Base-by-base conservation (phyloP, 192 early-diverging fungal genomes). In the Linderina pennispora region DNA sequence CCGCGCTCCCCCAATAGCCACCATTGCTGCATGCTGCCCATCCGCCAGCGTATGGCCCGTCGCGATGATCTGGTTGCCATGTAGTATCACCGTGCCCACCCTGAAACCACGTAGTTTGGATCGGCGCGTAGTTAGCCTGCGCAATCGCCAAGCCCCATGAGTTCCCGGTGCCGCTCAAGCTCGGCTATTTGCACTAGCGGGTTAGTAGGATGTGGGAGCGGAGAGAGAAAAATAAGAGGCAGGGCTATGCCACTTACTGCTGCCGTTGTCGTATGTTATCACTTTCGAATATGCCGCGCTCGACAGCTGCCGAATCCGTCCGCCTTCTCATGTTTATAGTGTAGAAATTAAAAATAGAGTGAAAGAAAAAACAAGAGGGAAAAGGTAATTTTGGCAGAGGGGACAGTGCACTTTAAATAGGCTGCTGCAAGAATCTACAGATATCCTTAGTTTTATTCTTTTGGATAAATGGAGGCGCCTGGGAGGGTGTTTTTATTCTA, bases 131-230 rank as follows among this genome's bases (percentile, higher is more conserved):
- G 33, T 8, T n/a, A n/a, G 66, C 66, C 23, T 70, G 59, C 47
- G 58, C 49, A 25, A 70, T 70, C 10, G 66, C 66, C 3, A 70
- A n/a, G 51, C 3, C 55, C 34, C 59, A 70, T 70, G 32, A 70
- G 53, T 43, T 54, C 66, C 11, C 56, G 41, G 32, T 70, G 55
- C 31, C 32, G 25, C 40, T 70, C 66, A 0, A 62, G 56, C 20
- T 55, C 24, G 18, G 23, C 61, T 62, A 62, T 21, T 36, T 2
- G 17, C 22, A 24, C 23, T 41, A n/a, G n/a, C n/a, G n/a, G n/a
- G n/a, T n/a, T n/a, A n/a, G n/a, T n/a, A n/a, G n/a, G n/a, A n/a
- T n/a, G n/a, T n/a, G n/a, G n/a, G n/a, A n/a, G n/a, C n/a, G n/a
- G n/a, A n/a, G n/a, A n/a, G n/a, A n/a, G n/a, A n/a, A n/a, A n/a